Conservation (phyloP, 495 filamentous ascomycete genomes). For the Trichoderma parareesei region DNA sequence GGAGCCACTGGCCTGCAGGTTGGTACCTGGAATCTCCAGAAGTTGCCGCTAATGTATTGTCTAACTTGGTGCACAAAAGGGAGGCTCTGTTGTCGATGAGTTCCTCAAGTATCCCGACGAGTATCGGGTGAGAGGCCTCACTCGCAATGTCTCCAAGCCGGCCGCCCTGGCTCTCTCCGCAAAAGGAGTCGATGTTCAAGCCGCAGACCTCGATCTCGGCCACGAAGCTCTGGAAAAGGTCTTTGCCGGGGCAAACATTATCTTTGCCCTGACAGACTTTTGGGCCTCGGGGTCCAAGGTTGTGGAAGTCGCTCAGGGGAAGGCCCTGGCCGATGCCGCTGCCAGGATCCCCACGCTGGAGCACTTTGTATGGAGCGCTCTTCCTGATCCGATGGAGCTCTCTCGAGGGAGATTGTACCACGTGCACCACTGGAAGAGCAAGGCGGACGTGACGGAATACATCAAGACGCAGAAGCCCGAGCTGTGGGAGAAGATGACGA, state of each 20-base stretch:
- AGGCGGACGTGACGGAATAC: slow-evolving; percentile 30
- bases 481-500: slow-evolving; percentile 19
- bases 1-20: slow-evolving; percentile 29
- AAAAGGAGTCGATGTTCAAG: slow-evolving; percentile 36
- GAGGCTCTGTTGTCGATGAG: slow-evolving; percentile 30
- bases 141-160: slow-evolving; percentile 34
- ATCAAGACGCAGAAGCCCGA: slow-evolving; percentile 23
- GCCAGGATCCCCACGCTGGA: slow-evolving; percentile 31
- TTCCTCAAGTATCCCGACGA: slow-evolving; percentile 25
- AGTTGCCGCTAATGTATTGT: neutral
- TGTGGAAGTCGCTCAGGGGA: neutral
- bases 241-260: slow-evolving; percentile 36
- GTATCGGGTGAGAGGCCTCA: slow-evolving; percentile 37
- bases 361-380: slow-evolving; percentile 31
- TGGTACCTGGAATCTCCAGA: neutral
- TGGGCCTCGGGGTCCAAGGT: slow-evolving; percentile 28
- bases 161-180: slow-evolving; percentile 27
- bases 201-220: slow-evolving; percentile 34
- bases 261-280: slow-evolving; percentile 46
- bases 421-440: slow-evolving; percentile 33
- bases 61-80: slow-evolving; percentile 24
- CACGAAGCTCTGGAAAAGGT: slow-evolving; percentile 28
- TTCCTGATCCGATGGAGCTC: slow-evolving; percentile 24
- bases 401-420: slow-evolving; percentile 31
- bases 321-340: neutral